A percentile compares a stretch with the other conserved stretches of the same genome.
Conservation (phyloP, 306 rosid species). For the Ormosia emarginata region DNA sequence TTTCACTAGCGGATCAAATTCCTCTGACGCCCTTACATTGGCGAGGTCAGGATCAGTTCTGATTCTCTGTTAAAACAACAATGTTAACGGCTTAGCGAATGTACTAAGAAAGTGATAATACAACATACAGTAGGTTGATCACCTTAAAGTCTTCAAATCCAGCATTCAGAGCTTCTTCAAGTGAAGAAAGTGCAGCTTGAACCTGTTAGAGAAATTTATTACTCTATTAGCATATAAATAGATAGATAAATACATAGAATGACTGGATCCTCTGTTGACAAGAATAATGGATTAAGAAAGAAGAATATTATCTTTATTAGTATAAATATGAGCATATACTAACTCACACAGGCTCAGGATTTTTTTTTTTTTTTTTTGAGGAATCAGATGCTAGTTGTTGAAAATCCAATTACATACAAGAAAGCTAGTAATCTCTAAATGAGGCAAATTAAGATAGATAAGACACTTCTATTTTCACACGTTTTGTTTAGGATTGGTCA, state of each 20-base stretch:
- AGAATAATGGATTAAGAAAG: background rate
- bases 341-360: background rate
- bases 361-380: background rate
- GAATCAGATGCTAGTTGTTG: background rate
- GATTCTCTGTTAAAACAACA: constrained; percentile 64
- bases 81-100: constrained; percentile 10
- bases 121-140: background rate
- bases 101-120: background rate
- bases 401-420: background rate
- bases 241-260: background rate
- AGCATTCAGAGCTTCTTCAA: constrained; percentile 75
- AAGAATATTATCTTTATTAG: background rate
- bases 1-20: constrained; percentile 64
- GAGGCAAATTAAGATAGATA: background rate
- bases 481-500: background rate
- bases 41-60: constrained; percentile 90
- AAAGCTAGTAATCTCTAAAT: background rate
- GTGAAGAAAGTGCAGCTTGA: constrained; percentile 93
- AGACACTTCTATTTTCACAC: background rate
- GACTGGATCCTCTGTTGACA: background rate
- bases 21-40: constrained; percentile 51
- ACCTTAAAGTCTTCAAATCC: constrained; percentile 99
- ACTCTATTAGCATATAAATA: background rate
- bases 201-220: constrained; percentile 38
- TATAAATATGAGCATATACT: background rate